A percentile compares a stretch with the other conserved stretches of the same genome.
These are phyloP conservation scores for Ogataea salicorniae DNA, from an alignment of 805 yeast species.

Conservation along the genomic window DNA sequence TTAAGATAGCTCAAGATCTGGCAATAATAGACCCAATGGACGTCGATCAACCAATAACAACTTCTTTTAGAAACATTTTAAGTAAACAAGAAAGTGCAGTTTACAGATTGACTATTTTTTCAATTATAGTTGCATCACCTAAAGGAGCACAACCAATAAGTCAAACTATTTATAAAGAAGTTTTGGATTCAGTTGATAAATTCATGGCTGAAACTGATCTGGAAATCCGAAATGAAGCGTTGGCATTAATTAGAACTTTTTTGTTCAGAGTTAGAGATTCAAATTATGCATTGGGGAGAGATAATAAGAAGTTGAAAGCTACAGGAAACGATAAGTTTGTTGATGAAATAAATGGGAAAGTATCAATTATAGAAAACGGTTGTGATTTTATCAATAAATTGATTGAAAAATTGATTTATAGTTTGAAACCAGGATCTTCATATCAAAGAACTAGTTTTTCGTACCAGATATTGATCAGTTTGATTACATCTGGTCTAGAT, in stretches of 20 bases:
- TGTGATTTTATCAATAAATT: conserved; percentile 36
- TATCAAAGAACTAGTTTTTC: conserved; percentile 50
- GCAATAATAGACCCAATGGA: conserved; percentile 49
- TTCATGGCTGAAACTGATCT: conserved; percentile 62
- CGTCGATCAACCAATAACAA: conserved; percentile 20
- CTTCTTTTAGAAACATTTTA: conserved; percentile 25
- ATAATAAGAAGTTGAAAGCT: conserved; percentile 36
- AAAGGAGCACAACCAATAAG: conserved; percentile 58
- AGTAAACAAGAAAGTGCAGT: conserved; percentile 31
- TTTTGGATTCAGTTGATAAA: conserved; percentile 41
- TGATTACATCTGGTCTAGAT: conserved; percentile 57
- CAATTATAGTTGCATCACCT: conserved; percentile 55
- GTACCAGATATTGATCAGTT: conserved; percentile 38
- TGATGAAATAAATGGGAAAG: conserved; percentile 31
- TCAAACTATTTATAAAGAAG: conserved; percentile 35
- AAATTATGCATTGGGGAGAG: conserved; percentile 51
- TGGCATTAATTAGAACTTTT: conserved; percentile 57
- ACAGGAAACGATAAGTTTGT: conserved; percentile 32
- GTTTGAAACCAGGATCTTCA: conserved; percentile 50
- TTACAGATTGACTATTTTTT: conserved; percentile 49
- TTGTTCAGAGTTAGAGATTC: conserved; percentile 65
- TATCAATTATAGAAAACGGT: conserved; percentile 28
- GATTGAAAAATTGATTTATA: conserved; percentile 8
- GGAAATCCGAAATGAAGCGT: conserved; percentile 62
- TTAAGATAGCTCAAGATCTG: conserved; percentile 61